Base-by-base conservation (phyloP, 2,329 filamentous ascomycete genomes). In the Apiospora marii region DNA sequence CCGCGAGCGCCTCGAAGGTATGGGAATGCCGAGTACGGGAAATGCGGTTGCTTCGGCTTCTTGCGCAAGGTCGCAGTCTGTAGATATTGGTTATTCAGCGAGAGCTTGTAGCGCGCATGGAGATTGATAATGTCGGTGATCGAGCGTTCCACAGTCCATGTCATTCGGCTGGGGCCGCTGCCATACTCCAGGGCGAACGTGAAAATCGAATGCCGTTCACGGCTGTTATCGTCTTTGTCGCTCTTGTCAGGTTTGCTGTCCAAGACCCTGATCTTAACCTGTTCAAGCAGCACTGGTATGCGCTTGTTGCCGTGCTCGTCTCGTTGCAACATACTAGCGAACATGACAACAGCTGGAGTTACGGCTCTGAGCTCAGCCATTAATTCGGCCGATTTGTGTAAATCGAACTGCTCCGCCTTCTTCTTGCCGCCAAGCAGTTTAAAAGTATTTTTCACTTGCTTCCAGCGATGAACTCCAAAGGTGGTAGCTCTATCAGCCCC, bases 261-360 rank as follows among this genome's bases (percentile, higher is more conserved):
- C 12, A 91, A 92, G 73, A 99, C 93, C 72, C 89, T 91, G 73
- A 99, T 88, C 81, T 97, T 98, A 73, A 99, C 88, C 84, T 99
- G 96, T 82, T 99, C 96, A 8, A 99, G 88, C 4, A 99, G 89
- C 70, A 99, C 95, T 0, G 96, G 96, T 72, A 99, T 98, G 73
- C 95, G 92, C 83, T 94, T 96, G 83, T 97, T 96, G 68, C 96
- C 95, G 78, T 98, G 94, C 82, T 99, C 96, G 78, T 99, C 96
- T 72, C 96, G 90, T 83, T 98, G 96, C 78, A 98, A 96, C 94
- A 98, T 98, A 80, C 95, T 98, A 10, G 96, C 96, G 70, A 99
- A 86, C 83, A 99, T 97, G 73, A 99, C 86, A 27, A 96, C 96
- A 34, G 96, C 96, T 4, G 96, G 96, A 1, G 95, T 94, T 71